Percentiles rank a stretch among this genome's conserved stretches.
Conservation (phyloP, 441 rosid species). For the Aleurites moluccanus region DNA sequence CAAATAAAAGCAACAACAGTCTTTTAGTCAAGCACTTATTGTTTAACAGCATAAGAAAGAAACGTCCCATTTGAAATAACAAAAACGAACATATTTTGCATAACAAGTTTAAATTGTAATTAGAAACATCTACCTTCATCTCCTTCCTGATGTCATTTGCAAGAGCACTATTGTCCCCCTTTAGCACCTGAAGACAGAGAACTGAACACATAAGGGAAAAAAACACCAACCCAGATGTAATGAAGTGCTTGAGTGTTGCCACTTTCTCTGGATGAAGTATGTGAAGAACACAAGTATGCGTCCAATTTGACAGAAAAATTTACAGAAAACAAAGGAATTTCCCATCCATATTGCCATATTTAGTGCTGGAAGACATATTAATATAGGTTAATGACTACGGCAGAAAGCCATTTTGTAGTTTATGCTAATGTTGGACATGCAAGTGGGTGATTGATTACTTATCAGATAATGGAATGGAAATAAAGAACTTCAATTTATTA, state of each 20-base stretch:
- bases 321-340: background rate
- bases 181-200: constrained; percentile 54
- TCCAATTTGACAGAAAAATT: background rate
- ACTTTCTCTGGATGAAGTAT: background rate
- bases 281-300: background rate
- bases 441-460: background rate
- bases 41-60: background rate
- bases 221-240: background rate
- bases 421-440: background rate
- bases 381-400: background rate
- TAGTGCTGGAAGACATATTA: background rate
- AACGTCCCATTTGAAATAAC: constrained; percentile 5
- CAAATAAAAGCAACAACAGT: background rate
- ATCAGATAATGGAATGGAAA: constrained; percentile 1
- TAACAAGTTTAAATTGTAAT: constrained; percentile 4
- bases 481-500: background rate
- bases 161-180: constrained; percentile 82
- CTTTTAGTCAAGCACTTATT: constrained; percentile 1
- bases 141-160: constrained; percentile 96
- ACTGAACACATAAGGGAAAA: constrained; percentile 17
- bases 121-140: constrained; percentile 63
- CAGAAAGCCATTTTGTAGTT: constrained; percentile 2
- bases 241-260: background rate
- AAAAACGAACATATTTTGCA: background rate
- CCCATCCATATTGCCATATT: constrained; percentile 2